phyloP scores from a whole-genome alignment of 345 rosid species.

The rapeseed (Brassica napus) region DNA sequence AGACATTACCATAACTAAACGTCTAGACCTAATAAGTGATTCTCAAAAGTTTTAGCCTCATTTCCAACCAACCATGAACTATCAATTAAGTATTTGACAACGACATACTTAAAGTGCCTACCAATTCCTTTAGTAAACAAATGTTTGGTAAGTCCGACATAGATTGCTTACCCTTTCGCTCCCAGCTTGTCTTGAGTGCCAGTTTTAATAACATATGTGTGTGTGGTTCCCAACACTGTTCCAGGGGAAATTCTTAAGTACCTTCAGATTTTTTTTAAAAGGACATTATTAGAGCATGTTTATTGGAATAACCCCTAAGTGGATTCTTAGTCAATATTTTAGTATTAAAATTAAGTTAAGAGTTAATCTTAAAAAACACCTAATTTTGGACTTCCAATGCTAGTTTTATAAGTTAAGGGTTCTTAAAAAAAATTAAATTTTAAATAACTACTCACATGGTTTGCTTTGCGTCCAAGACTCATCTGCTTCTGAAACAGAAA shows the following conservation, averaged over 20 bases:
- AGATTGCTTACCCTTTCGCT: constrained; percentile 79
- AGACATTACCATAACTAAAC: background rate
- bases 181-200: constrained; percentile 78
- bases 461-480: no score
- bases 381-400: no score
- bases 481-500: no score
- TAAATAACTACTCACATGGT: no score
- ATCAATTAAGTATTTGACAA: background rate
- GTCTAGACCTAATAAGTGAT: background rate
- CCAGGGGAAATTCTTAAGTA: constrained; percentile 89
- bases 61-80: background rate
- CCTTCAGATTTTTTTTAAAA: constrained; percentile 40
- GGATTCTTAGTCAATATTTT: no score
- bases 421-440: no score
- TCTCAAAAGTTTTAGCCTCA: background rate
- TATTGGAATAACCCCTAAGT: no score
- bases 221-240: constrained; percentile 84
- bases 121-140: background rate
- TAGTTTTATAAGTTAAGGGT: no score
- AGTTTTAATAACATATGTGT: constrained; percentile 75
- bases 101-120: background rate
- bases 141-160: background rate
- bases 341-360: no score
- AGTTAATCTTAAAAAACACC: no score
- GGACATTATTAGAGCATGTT: background rate